phyloP scores from a whole-genome alignment of 1,139 yeast species.

The Suhomyces anneliseae region DNA sequence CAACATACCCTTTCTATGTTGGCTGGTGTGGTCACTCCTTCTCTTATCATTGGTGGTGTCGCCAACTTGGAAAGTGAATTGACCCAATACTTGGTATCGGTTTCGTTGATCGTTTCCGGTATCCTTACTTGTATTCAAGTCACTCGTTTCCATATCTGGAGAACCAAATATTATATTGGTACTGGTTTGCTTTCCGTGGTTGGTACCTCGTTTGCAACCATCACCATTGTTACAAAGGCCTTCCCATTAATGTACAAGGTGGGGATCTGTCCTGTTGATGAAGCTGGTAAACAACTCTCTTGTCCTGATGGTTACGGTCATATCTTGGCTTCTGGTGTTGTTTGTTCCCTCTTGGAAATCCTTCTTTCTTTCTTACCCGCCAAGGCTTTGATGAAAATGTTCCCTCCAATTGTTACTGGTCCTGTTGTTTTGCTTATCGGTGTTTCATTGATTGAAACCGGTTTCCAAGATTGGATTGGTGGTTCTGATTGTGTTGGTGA shows the following conservation, averaged over 20 bases:
- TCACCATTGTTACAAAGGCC: slow-evolving; percentile 72
- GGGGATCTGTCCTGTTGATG: slow-evolving; percentile 65
- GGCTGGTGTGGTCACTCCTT: slow-evolving; percentile 90
- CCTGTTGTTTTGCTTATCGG: slow-evolving; percentile 89
- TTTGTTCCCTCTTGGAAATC: slow-evolving; percentile 75
- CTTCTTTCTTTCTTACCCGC: slow-evolving; percentile 76
- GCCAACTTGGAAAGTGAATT: slow-evolving; percentile 55
- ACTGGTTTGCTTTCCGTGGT: slow-evolving; percentile 87
- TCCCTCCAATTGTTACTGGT: slow-evolving; percentile 90
- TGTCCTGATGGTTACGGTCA: slow-evolving; percentile 91
- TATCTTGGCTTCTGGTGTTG: slow-evolving; percentile 75
- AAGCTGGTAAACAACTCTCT: slow-evolving; percentile 64
- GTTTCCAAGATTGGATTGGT: slow-evolving; percentile 84
- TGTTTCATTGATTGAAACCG: slow-evolving; percentile 61
- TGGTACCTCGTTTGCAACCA: slow-evolving; percentile 87
- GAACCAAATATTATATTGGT: slow-evolving; percentile 75
- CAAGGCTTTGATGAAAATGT: slow-evolving; percentile 60
- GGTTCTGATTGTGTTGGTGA: slow-evolving; percentile 69
- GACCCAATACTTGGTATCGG: slow-evolving; percentile 73
- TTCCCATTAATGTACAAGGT: slow-evolving; percentile 75
- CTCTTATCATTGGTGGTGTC: slow-evolving; percentile 61
- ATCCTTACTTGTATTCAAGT: slow-evolving; percentile 73
- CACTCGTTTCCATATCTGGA: slow-evolving; percentile 71
- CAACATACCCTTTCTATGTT: slow-evolving; percentile 89
- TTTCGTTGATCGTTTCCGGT: slow-evolving; percentile 75